phyloP scores from a whole-genome alignment of 805 yeast genomes.

The Candida vartiovaarae region DNA sequence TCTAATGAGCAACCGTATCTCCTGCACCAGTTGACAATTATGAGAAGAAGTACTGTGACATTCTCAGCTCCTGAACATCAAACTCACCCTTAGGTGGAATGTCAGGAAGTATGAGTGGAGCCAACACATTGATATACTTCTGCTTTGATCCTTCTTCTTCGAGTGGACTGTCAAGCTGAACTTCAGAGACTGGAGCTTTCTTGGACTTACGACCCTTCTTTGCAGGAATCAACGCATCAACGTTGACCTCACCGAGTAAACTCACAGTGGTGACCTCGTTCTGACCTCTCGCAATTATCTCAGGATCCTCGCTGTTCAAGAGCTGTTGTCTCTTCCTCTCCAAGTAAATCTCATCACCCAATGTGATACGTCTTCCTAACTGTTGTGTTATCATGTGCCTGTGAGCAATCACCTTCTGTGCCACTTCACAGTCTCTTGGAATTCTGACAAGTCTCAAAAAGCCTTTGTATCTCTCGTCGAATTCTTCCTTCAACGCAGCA shows the following conservation, averaged over 20 bases:
- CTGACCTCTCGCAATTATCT: conserved; percentile 40
- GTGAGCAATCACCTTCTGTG: conserved; percentile 38
- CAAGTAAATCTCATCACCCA: conserved; percentile 65
- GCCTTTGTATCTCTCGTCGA: conserved; percentile 70
- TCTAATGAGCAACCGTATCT: neutral
- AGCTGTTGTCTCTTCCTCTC: conserved; percentile 59
- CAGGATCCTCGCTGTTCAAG: conserved; percentile 45
- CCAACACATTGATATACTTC: conserved; percentile 34
- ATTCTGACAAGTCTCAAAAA: conserved; percentile 57
- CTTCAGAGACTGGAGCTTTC: conserved; percentile 4
- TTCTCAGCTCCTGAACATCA: conserved; percentile 64
- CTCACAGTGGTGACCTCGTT: conserved; percentile 66
- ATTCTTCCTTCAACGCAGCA: conserved; percentile 65
- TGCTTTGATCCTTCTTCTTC: conserved; percentile 14
- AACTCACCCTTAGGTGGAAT: conserved; percentile 79
- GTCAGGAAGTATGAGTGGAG: conserved; percentile 63
- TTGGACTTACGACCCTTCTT: conserved; percentile 3
- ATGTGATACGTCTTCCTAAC: conserved; percentile 46
- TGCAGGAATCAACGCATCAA: conserved; percentile 9
- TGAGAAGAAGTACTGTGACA: conserved; percentile 75
- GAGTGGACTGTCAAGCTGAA: conserved; percentile 19
- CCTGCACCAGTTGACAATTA: neutral
- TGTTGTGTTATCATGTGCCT: conserved; percentile 41
- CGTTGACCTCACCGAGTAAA: conserved; percentile 29
- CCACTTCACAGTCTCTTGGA: conserved; percentile 45